A percentile compares a stretch with the other conserved stretches of the same genome.
These are phyloP conservation scores for Vitis rupestris DNA, from an alignment of 164 flowering plant genomes.

Conservation along the genomic window DNA sequence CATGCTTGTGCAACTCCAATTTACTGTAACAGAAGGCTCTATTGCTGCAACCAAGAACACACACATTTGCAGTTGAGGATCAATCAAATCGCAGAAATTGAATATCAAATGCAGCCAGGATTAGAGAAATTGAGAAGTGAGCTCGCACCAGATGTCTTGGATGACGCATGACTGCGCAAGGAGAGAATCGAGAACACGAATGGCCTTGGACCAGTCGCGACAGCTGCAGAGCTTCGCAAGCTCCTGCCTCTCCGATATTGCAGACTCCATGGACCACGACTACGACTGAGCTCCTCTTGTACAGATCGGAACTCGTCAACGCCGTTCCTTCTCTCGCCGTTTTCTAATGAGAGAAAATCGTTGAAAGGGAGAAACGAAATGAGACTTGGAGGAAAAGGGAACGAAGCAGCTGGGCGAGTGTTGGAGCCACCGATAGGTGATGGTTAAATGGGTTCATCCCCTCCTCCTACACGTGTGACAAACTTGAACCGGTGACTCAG, in stretches of 20 bases:
- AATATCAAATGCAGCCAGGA: background rate
- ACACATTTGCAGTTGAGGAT: background rate
- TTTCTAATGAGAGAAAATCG: background rate
- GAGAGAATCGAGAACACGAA: slow-evolving; percentile 89
- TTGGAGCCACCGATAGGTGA: too few species aligned
- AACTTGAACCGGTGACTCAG: too few species aligned
- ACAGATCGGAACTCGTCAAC: slow-evolving; percentile 4
- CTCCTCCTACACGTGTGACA: too few species aligned
- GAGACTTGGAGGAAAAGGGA: background rate
- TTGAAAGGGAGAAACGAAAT: background rate
- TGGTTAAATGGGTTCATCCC: too few species aligned
- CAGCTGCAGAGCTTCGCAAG: slow-evolving; percentile 73
- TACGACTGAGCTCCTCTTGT: background rate
- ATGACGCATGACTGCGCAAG: slow-evolving; percentile 60
- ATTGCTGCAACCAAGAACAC: slow-evolving; percentile 53
- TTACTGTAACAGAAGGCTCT: slow-evolving; percentile 96
- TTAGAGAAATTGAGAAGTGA: background rate
- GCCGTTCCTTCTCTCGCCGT: background rate
- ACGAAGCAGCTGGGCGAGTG: background rate
- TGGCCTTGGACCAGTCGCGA: slow-evolving; percentile 94
- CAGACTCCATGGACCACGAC: slow-evolving; percentile 28
- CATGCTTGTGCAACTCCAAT: slow-evolving; percentile 93
- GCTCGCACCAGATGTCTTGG: slow-evolving; percentile 83
- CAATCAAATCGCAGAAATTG: background rate
- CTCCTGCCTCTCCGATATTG: slow-evolving; percentile 57